Base-by-base conservation (phyloP, 2,329 filamentous ascomycete species). In the Cylindrodendrum hubeiense region DNA sequence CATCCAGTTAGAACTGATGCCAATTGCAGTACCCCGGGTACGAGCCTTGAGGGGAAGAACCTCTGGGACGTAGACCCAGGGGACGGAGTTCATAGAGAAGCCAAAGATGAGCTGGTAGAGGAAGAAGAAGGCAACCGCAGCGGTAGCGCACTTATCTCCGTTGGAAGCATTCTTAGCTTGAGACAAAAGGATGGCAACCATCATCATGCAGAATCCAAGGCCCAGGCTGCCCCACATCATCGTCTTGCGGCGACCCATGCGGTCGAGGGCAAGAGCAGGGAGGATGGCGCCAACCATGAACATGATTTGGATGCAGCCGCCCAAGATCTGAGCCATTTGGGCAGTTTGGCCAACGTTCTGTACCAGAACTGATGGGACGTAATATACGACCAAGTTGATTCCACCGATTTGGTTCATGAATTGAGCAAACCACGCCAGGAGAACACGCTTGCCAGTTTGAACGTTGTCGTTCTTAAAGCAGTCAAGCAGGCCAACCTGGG, bases 381-480 rank as follows among this genome's bases (percentile, higher is more conserved):
- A 78, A 50, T 82, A 78, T 43, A 85, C 80, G 0, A 83, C 78
- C 0, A 83, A 50, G 73, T 86, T 86, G 62, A 85, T 83, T 0
- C 84, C 83, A 5, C 79, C 78, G 52, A 83, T 77, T 63, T 87
- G 85, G 53, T 87, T 72, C 60, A 73, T 72, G 1, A 70, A 72
- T 19, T 72, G 67, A 1, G 72, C 65, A 3, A 55, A 59, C 68
- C 68, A 71, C 3, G 70, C 67, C 17, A 73, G 13, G 3, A 71
- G 54, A 3, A 73, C 60, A 4, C 70, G 47, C 19, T 54, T 63
- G 0, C 70, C 55, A 0, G 71, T 72, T 34, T 66, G 67, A 4
- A 71, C 59, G 0, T 63, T 62, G 2, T 71, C 71, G 1, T 71
- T 72, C 2, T 53, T 68, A 7, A 61, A 67, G 49, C 62, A 67